Evolutionary conservation across 1,284 basidiomycete genomes (phyloP), one percentile per base, ranked within the genome.

Genomic region (Prillingera fragicola): DNA sequence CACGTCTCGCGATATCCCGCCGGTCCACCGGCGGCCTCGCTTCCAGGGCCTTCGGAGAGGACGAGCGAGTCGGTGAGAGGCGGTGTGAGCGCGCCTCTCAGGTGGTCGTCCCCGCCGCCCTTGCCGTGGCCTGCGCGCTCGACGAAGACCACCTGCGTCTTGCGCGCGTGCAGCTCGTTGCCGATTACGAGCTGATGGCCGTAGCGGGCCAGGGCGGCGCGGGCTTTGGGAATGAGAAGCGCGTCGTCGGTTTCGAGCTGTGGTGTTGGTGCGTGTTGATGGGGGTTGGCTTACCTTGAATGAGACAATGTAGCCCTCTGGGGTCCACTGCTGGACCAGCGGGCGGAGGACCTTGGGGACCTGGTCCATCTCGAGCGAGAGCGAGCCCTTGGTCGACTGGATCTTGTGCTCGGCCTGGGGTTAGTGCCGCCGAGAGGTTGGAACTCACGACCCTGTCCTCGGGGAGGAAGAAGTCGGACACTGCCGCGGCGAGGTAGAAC

Each of bases 141-240:
- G 24, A 98, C 85, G 61, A 98, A 87, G 3, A 94, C 85, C 43
- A 98, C 92, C 65, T 92, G 85, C 57, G 79, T 79, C 70, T 98
- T 98, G 42, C 94, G 80, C 36, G 80, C 76, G 60, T 92, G 80
- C 12, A 98, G 80, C 50, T 94, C 85, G 69, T 98, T 98, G 21
- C 88, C 94, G 56, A 98, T 90, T 38, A 98, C 95, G 21, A 96
- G 82, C 68, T 97, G 92, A 67, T 98, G 94, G 0, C 92, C 91
- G 66, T 98, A 98, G 18, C 91, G 80, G 52, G 89, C 83, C 22
- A 98, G 78, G 3, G 94, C 88, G 3, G 77, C 80, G 21, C 82
- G 79, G 0, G 94, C 85, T 75, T 98, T 98, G 21, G 94, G 92
- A 40, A 97, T 79, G 15, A 98, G 77, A 8, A 98, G 75, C 1